Evolutionary conservation across 2,329 filamentous ascomycete species (phyloP).

Genomic region (Neonectria magnoliae): DNA sequence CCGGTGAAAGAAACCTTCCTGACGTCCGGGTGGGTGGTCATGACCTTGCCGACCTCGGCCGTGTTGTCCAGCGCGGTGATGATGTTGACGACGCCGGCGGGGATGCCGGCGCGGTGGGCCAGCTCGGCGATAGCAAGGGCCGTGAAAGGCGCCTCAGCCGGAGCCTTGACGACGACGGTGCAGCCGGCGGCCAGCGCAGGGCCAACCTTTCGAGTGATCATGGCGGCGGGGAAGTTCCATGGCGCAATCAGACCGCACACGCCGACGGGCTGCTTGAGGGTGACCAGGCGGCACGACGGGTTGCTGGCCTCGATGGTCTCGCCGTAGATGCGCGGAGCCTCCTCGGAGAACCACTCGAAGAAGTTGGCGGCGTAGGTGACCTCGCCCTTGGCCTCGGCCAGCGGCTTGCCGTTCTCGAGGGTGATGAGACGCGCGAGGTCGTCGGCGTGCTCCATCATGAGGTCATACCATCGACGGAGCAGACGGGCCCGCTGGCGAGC

Average conservation of each 20-base stretch:
- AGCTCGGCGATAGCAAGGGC: slow-evolving; percentile 86
- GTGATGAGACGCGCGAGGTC: slow-evolving; percentile 75
- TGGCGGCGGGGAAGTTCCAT: slow-evolving; percentile 69
- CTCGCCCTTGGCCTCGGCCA: slow-evolving; percentile 68
- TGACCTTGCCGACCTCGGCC: slow-evolving; percentile 74
- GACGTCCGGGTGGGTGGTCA: slow-evolving; percentile 53
- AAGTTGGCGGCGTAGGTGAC: slow-evolving; percentile 68
- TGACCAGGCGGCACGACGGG: slow-evolving; percentile 62
- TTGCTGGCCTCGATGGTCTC: slow-evolving; percentile 65
- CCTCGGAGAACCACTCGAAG: slow-evolving; percentile 72
- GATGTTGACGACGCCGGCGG: slow-evolving; percentile 87
- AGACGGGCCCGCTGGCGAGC: slow-evolving; percentile 68
- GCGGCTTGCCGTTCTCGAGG: slow-evolving; percentile 77
- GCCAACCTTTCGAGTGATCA: slow-evolving; percentile 59
- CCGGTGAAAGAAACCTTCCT: slow-evolving; percentile 81
- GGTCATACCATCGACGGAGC: slow-evolving; percentile 72
- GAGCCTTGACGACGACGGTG: slow-evolving; percentile 85
- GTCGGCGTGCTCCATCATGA: slow-evolving; percentile 72
- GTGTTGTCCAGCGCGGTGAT: slow-evolving; percentile 83
- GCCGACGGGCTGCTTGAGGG: slow-evolving; percentile 47
- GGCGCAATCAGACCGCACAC: slow-evolving; percentile 49
- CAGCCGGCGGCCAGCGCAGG: slow-evolving; percentile 75
- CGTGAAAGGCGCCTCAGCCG: slow-evolving; percentile 89
- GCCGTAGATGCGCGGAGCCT: slow-evolving; percentile 62
- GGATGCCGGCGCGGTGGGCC: slow-evolving; percentile 84